Evolutionary conservation across 352 stramenopile species (phyloP).

Genomic region (Phytophthora sp.): DNA sequence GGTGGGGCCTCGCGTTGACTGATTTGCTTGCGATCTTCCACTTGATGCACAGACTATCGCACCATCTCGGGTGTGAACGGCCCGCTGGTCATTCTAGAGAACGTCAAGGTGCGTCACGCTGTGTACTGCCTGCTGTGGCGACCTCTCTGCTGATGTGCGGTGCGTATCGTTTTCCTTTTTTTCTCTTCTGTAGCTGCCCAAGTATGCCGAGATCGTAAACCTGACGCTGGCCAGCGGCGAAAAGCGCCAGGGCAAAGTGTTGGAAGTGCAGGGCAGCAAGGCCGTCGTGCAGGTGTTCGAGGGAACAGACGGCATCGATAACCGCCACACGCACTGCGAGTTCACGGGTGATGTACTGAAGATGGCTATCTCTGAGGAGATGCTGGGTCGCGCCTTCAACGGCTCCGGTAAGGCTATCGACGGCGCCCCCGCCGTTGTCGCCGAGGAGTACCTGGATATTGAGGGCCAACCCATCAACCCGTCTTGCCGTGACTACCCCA

Average conservation of each 20-base stretch:
- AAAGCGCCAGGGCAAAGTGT: conserved; percentile 92
- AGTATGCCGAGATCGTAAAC: conserved; percentile 99
- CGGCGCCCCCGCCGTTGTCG: conserved; percentile 95
- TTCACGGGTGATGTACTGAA: conserved; percentile 99
- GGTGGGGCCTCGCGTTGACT: neutral
- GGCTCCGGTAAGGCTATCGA: conserved; percentile 99
- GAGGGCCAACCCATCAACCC: conserved; percentile 99
- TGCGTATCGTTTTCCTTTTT: neutral
- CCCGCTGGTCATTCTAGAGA: conserved; percentile 99
- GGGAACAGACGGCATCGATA: conserved; percentile 99
- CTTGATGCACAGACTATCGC: conserved; percentile 85
- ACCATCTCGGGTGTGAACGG: conserved; percentile 99
- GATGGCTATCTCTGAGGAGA: conserved; percentile 99
- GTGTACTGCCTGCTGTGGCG: neutral
- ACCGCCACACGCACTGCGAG: conserved; percentile 97
- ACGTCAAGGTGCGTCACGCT: conserved; percentile 98
- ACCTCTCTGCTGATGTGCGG: conserved; percentile 3
- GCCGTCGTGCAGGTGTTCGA: conserved; percentile 98
- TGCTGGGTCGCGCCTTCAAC: conserved; percentile 98
- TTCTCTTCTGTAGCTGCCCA: conserved; percentile 81
- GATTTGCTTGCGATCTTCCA: conserved; percentile 24
- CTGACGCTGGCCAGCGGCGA: conserved; percentile 97
- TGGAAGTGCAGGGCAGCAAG: conserved; percentile 98
- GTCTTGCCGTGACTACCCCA: conserved; percentile 98
- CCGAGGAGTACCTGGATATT: conserved; percentile 99